Percentiles rank a stretch among this genome's conserved stretches.
These are phyloP conservation scores for Triticum urartu DNA, from an alignment of 176 grass and related monocot species.

Conservation along the genomic window DNA sequence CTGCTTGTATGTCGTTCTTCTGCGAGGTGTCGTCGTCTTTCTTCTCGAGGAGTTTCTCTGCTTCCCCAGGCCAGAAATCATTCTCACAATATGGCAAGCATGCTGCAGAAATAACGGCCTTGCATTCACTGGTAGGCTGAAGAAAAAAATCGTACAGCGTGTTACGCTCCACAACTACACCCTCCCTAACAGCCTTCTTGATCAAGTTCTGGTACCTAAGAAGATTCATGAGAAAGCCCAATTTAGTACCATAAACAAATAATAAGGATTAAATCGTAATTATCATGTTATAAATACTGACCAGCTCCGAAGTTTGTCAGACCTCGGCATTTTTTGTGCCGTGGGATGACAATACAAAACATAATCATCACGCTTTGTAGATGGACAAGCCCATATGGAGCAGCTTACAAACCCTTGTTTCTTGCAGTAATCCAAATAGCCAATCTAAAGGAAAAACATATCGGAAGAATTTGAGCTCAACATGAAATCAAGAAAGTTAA, in stretches of 20 bases:
- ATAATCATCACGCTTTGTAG: slow-evolving; percentile 89
- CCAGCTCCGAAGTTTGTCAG: slow-evolving; percentile 91
- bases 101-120: slow-evolving; percentile 67
- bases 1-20: slow-evolving; percentile 64
- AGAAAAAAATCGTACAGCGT: slow-evolving; percentile 79
- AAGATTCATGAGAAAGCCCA: slow-evolving; percentile 20
- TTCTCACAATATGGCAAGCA: slow-evolving; percentile 89
- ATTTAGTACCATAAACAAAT: slow-evolving; percentile 13
- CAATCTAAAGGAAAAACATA: slow-evolving; percentile 53
- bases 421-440: slow-evolving; percentile 93
- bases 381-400: slow-evolving; percentile 96
- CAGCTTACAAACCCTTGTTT: slow-evolving; percentile 88
- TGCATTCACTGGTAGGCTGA: slow-evolving; percentile 67
- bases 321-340: slow-evolving; percentile 89
- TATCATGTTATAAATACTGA: slow-evolving; percentile 27
- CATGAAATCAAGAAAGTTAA: slow-evolving; percentile 22
- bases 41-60: slow-evolving; percentile 68
- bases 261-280: slow-evolving; percentile 7
- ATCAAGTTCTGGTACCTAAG: slow-evolving; percentile 85
- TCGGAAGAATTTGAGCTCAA: slow-evolving; percentile 16
- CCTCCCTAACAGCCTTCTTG: slow-evolving; percentile 74
- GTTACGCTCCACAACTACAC: slow-evolving; percentile 75
- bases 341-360: slow-evolving; percentile 96
- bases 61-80: slow-evolving; percentile 96
- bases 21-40: slow-evolving; percentile 60